Base-by-base conservation (phyloP, 495 filamentous ascomycete species). In the Chlorociboria aeruginascens region DNA sequence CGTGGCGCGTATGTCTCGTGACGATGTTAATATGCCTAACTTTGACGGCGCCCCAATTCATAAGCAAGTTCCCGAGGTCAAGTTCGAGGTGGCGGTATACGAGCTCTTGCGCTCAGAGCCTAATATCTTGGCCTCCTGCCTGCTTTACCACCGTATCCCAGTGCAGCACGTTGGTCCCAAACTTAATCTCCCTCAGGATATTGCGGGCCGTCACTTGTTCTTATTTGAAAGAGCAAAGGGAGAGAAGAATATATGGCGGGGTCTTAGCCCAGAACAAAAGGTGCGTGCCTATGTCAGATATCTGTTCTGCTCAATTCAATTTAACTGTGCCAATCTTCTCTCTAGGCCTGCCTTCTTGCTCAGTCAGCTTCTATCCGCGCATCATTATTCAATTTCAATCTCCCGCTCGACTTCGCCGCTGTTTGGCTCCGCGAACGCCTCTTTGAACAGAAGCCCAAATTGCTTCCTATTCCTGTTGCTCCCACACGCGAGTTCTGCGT, bases 181-280 rank as follows among this genome's bases (percentile, higher is more conserved):
- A 25, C 20, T 25, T 25, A 4, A 25, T 25, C 20, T 4, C 20
- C 20, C 20, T 25, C 20, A 25, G 20, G 20, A 25, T 25, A 25
- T 25, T 25, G 20, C 20, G 20, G 20, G 20, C 20, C 20, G 20
- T 25, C 20, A 51, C 16, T 47, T 64, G 48, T 55, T 61, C 11
- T 40, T 66, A n/a, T 63, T 66, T 50, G 48, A 64, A 54, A 59
- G 39, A 50, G 45, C 53, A 38, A 52, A 63, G 25, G 58, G 63
- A 41, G 55, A 54, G 4, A 58, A 47, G 32, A 58, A 58, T 51
- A 38, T 54, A 16, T 66, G 55, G 58, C 29, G 46, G 3, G 39
- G 52, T 40, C 55, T 63, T 29, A 51, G 41, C 32, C 17, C 34
- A 12, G 44, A 61, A 16, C 25, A 53, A 30, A 65, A 61, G 53